Percentiles rank a stretch among this genome's conserved stretches.
Evolutionary conservation across 1,284 basidiomycete species (phyloP).

Genomic region (Sphagnurus paluster): DNA sequence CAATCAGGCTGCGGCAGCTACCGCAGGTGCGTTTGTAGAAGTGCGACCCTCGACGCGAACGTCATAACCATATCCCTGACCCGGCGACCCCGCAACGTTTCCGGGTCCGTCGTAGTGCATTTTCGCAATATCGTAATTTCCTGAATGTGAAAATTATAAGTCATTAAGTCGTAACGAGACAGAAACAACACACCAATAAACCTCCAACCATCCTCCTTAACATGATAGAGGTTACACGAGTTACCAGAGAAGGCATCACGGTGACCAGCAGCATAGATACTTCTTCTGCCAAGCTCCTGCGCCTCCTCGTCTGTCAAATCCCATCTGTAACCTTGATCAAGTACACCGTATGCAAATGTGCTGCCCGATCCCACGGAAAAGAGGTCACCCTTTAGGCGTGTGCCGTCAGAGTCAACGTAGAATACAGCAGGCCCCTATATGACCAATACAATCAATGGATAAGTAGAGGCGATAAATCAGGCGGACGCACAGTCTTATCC

Average conservation of each 20-base stretch:
- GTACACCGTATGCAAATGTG: constrained; percentile 97
- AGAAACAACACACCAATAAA: constrained; percentile 72
- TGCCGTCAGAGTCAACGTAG: constrained; percentile 98
- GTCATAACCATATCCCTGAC: constrained; percentile 75
- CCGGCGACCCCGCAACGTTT: constrained; percentile 56
- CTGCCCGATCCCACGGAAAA: constrained; percentile 99
- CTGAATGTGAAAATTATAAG: constrained; percentile 36
- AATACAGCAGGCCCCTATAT: constrained; percentile 89
- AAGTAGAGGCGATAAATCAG: too few relatives aligned
- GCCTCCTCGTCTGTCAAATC: constrained; percentile 94
- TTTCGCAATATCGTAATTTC: constrained; percentile 79
- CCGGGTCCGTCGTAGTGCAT: constrained; percentile 85
- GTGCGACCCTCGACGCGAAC: constrained; percentile 52
- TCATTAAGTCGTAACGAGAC: background rate
- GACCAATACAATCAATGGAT: background rate
- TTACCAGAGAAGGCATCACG: constrained; percentile 98
- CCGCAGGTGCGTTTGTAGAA: constrained; percentile 37
- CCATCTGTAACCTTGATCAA: constrained; percentile 96
- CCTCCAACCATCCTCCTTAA: constrained; percentile 92
- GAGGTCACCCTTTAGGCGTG: constrained; percentile 91
- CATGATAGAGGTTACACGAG: constrained; percentile 94
- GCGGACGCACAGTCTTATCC: constrained; percentile 88
- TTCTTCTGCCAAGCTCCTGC: constrained; percentile 90
- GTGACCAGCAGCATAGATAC: constrained; percentile 97
- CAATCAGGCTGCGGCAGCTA: constrained; percentile 8